Percentiles rank a stretch among this genome's conserved stretches.
These are phyloP conservation scores for Mycena maculata DNA, from an alignment of 768 basidiomycete genomes.

Conservation along the genomic window DNA sequence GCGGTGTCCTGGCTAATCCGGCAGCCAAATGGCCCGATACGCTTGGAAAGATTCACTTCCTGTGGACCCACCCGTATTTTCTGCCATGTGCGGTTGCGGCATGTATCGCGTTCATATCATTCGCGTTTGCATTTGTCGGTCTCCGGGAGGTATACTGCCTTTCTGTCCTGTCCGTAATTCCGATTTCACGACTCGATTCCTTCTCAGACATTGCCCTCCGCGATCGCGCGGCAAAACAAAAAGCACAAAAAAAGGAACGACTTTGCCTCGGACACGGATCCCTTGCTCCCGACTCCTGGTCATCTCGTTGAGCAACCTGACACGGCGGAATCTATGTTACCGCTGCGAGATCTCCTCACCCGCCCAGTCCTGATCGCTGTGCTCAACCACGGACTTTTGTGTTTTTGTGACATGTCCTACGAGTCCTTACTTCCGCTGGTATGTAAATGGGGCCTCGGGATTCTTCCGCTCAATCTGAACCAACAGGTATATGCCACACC, in stretches of 20 bases:
- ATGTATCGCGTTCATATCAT: constrained; percentile 10
- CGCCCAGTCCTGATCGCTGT: constrained; percentile 11
- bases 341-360: constrained; percentile 16
- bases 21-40: constrained; percentile 26
- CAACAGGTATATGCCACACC: constrained; percentile 24
- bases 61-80: constrained; percentile 23
- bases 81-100: constrained; percentile 23
- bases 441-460: no score
- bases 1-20: constrained; percentile 22
- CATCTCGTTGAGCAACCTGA: not conserved
- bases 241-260: not conserved
- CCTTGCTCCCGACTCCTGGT: constrained; percentile 1
- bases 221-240: not conserved
- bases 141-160: constrained; percentile 6
- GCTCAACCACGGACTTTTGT: constrained; percentile 7
- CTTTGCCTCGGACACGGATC: constrained; percentile 2
- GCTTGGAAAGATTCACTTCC: constrained; percentile 20
- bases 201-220: constrained; percentile 12
- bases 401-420: constrained; percentile 11
- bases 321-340: not conserved
- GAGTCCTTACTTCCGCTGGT: no score
- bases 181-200: not conserved
- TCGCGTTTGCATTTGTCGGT: constrained; percentile 12
- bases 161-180: not conserved
- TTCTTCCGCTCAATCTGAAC: not conserved